Conservation (phyloP, 2,329 filamentous ascomycete genomes). For the Trichothecium sympodiale region DNA sequence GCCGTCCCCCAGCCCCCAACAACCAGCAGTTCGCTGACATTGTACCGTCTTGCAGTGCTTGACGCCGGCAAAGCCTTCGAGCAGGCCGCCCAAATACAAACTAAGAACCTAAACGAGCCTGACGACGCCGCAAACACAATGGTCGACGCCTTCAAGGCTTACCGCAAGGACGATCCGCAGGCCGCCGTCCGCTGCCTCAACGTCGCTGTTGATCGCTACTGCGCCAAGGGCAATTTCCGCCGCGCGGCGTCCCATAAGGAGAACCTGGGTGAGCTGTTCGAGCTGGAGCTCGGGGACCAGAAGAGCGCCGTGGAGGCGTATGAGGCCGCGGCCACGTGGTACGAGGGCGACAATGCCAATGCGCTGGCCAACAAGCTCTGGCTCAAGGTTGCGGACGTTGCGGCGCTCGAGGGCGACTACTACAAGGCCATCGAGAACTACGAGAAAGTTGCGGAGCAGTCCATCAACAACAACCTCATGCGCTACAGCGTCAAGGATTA, state of each 20-base stretch:
- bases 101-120: constrained; percentile 72
- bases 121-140: constrained; percentile 86
- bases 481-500: constrained; percentile 93
- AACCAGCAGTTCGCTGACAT: not conserved
- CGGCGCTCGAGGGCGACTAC: constrained; percentile 75
- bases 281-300: constrained; percentile 67
- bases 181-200: constrained; percentile 74
- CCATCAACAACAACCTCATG: constrained; percentile 84
- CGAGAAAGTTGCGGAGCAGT: constrained; percentile 69
- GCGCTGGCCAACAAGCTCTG: constrained; percentile 90
- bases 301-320: constrained; percentile 74
- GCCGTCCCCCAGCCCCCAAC: not conserved
- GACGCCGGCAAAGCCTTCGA: constrained; percentile 85
- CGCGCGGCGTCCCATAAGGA: constrained; percentile 87
- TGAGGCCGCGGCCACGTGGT: constrained; percentile 80
- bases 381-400: constrained; percentile 83
- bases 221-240: constrained; percentile 79
- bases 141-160: constrained; percentile 90
- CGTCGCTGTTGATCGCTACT: constrained; percentile 75
- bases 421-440: constrained; percentile 71
- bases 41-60: constrained; percentile 43
- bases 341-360: constrained; percentile 73
- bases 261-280: constrained; percentile 75
- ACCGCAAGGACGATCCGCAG: constrained; percentile 73
- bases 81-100: constrained; percentile 72